A percentile compares a stretch with the other conserved stretches of the same genome.
phyloP scores from a whole-genome alignment of 352 stramenopile genomes.

The Globisporangium yorkense region DNA sequence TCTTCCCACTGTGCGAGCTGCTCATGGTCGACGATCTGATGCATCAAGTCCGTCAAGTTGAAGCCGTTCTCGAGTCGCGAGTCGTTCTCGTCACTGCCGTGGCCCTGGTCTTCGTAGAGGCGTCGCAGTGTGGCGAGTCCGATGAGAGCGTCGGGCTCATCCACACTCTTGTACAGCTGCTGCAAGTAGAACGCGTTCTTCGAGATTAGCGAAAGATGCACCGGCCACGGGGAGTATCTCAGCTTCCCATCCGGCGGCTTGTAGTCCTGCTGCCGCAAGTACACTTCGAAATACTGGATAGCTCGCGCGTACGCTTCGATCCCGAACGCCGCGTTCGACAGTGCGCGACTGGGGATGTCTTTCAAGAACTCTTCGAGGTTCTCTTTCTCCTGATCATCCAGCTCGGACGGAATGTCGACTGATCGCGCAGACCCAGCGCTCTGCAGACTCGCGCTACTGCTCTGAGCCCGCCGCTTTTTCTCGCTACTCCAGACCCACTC shows the following conservation, averaged over 20 bases:
- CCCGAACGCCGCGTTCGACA: constrained; percentile 66
- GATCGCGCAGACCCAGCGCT: constrained; percentile 29
- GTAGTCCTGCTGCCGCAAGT: constrained; percentile 51
- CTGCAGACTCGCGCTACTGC: constrained; percentile 28
- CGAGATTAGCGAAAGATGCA: constrained; percentile 42
- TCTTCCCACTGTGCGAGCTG: constrained; percentile 75
- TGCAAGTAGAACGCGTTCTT: constrained; percentile 68
- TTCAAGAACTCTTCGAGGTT: constrained; percentile 75
- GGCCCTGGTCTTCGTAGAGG: constrained; percentile 36
- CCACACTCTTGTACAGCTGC: constrained; percentile 69
- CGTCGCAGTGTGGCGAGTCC: constrained; percentile 53
- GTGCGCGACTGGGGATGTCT: constrained; percentile 49
- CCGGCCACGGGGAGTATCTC: constrained; percentile 17
- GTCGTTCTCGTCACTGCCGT: constrained; percentile 21
- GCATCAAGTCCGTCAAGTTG: constrained; percentile 60
- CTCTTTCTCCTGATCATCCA: constrained; percentile 73
- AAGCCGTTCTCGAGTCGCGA: constrained; percentile 27
- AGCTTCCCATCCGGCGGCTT: not conserved
- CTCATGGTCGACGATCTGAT: constrained; percentile 65
- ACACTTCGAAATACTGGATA: constrained; percentile 74
- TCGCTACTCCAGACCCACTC: constrained; percentile 85
- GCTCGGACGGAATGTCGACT: constrained; percentile 35
- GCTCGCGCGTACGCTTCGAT: constrained; percentile 67
- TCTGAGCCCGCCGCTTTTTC: constrained; percentile 68
- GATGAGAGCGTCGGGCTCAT: constrained; percentile 62